Base-by-base conservation (phyloP, 2,329 filamentous ascomycete genomes). In the Orbilia blumenaviensis region DNA sequence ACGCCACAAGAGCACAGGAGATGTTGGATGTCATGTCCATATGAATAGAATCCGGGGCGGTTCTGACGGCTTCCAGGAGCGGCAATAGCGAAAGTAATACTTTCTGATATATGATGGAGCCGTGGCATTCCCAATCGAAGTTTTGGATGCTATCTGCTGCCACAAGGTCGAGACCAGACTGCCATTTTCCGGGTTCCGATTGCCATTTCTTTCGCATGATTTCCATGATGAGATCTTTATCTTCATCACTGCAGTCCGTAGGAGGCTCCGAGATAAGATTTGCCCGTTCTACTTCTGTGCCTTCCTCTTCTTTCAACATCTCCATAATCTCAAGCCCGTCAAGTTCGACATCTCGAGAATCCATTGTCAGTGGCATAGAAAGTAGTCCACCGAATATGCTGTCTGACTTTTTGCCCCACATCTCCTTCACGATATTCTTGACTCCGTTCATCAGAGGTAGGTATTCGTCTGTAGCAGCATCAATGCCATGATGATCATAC, bases 21-120 rank as follows among this genome's bases (percentile, higher is more conserved):
- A 71, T 77, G n/a, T 71, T 71, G 10, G 72, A 77, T n/a, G 64
- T 71, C 64, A 71, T 64, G 50, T 77, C 72, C 66, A 71, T 71
- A 14, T 66, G 58, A 8, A 77, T 77, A 0, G 64, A 77, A 61
- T 71, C 72, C 9, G 64, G 64, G 3, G 64, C 60, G 2, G 41
- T 71, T 48, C 50, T 41, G 23, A 71, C 72, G n/a, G 72, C 72
- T 27, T 77, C 64, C 25, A 77, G 27, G 16, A 77, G 42, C 1
- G 72, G 72, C 3, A 77, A 41, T 12, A 77, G 38, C 12, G 72
- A 77, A 27, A 71, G 32, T 6, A 77, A 44, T 10, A 77, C 72
- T n/a, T 71, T 77, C n/a, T 71, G 64, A 21, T 77, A 77, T 18
- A 77, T 77, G 8, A 69, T 66, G 10, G 46, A 56, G 2, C 66